Conservation (phyloP, 1,139 yeast species). For the Pichia sp. region DNA sequence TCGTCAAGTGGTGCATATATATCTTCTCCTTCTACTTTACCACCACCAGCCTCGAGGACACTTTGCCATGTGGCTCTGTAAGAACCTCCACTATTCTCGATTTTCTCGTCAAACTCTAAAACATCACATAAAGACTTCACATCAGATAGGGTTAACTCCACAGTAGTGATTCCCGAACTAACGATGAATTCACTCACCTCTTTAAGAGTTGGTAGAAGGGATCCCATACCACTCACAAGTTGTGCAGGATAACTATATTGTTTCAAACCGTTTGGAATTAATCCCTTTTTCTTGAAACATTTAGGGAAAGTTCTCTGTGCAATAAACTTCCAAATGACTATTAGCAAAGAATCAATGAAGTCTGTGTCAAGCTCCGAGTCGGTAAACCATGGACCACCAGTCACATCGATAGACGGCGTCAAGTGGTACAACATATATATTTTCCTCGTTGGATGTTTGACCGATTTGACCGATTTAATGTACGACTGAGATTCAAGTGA, state of each 20-base stretch:
- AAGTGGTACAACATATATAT: slow-evolving; percentile 91
- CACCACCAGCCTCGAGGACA: slow-evolving; percentile 59
- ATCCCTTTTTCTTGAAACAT: slow-evolving; percentile 42
- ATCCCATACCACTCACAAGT: slow-evolving; percentile 36
- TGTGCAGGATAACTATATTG: slow-evolving; percentile 32
- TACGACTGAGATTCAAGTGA: slow-evolving; percentile 76
- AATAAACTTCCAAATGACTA: slow-evolving; percentile 84
- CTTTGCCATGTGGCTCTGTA: slow-evolving; percentile 54
- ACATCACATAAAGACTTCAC: slow-evolving; percentile 85
- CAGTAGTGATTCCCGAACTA: slow-evolving; percentile 73
- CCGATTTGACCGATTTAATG: slow-evolving; percentile 90
- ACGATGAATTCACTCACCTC: slow-evolving; percentile 73
- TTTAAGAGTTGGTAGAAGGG: slow-evolving; percentile 56
- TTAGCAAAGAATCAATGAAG: slow-evolving; percentile 76
- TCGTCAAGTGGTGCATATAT: slow-evolving; percentile 26
- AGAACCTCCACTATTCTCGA: slow-evolving; percentile 53
- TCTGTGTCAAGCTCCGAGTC: slow-evolving; percentile 93
- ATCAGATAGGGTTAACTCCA: slow-evolving; percentile 70
- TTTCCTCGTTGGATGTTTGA: slow-evolving; percentile 93
- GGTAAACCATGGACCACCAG: slow-evolving; percentile 99
- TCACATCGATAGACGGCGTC: slow-evolving; percentile 91
- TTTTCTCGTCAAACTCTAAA: slow-evolving; percentile 76
- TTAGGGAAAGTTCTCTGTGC: slow-evolving; percentile 73
- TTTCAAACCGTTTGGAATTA: slow-evolving; percentile 21
- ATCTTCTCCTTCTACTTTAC: slow-evolving; percentile 32